Conservation (phyloP, 1,139 yeast species). For the Maudiozyma humilis region DNA sequence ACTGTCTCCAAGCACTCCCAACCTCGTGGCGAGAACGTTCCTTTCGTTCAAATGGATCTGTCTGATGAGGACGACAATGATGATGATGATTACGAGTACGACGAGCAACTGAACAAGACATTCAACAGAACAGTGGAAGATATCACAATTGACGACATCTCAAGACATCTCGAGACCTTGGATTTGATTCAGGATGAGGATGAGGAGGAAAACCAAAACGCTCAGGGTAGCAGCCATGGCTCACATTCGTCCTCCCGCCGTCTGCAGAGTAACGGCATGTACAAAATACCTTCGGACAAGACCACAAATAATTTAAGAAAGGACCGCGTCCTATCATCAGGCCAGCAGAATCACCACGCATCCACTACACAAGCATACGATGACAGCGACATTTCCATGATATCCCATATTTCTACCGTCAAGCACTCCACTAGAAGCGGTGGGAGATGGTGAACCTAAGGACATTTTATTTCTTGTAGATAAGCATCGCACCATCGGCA, state of each 20-base stretch:
- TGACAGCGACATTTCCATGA: conserved; percentile 32
- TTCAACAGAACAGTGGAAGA: conserved; percentile 33
- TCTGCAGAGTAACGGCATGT: conserved; percentile 14
- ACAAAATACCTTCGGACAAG: conserved; percentile 26
- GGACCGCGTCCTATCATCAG: conserved; percentile 9
- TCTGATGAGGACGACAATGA: conserved; percentile 30
- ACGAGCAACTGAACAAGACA: conserved; percentile 31
- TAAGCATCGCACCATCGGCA: no score
- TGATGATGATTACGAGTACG: conserved; percentile 32
- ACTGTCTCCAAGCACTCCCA: conserved; percentile 1
- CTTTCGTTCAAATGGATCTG: conserved; percentile 26
- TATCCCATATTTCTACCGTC: conserved; percentile 28
- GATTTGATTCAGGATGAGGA: conserved; percentile 25
- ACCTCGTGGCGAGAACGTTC: conserved; percentile 13
- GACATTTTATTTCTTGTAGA: background rate
- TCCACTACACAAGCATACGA: conserved; percentile 23
- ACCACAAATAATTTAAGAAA: conserved; percentile 24
- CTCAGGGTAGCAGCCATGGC: background rate
- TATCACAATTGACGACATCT: conserved; percentile 33
- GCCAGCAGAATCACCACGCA: conserved; percentile 2
- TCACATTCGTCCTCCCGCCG: conserved; percentile 6
- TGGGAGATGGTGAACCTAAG: conserved; percentile 18
- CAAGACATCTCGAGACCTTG: conserved; percentile 31
- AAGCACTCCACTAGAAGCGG: conserved; percentile 30
- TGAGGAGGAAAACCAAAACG: conserved; percentile 4